Conservation (phyloP, 2,329 filamentous ascomycete species). For the Aspergillus sp. region DNA sequence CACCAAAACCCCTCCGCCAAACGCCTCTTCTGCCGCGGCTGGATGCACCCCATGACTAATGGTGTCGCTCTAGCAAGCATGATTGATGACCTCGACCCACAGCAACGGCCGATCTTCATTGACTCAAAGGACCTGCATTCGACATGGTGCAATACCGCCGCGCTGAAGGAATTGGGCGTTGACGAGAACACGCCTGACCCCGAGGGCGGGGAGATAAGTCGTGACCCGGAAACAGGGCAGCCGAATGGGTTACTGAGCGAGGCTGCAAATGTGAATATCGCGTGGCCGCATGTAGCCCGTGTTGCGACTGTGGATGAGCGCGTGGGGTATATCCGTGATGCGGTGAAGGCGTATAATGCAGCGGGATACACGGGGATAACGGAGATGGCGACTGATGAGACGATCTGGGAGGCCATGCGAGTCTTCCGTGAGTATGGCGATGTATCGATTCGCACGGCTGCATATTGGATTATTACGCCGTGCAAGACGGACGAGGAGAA, state of each 20-base stretch:
- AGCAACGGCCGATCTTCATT: conserved; percentile 45
- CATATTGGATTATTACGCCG: conserved; percentile 44
- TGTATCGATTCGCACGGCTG: conserved; percentile 39
- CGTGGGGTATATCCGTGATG: conserved; percentile 32
- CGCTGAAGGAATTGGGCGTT: conserved; percentile 39
- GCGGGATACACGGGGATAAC: conserved; percentile 44
- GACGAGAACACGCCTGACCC: conserved; percentile 32
- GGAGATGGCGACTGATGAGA: conserved; percentile 48
- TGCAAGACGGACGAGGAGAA: conserved; percentile 31
- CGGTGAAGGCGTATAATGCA: conserved; percentile 37
- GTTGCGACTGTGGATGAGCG: conserved; percentile 39
- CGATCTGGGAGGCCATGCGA: conserved; percentile 38
- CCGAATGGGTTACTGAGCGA: conserved; percentile 42
- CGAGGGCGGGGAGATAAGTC: conserved; percentile 41
- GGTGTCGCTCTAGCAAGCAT: conserved; percentile 37
- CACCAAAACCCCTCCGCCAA: conserved; percentile 28
- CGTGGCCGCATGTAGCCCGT: conserved; percentile 43
- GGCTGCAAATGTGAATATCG: conserved; percentile 38
- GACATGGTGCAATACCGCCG: conserved; percentile 45
- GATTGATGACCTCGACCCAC: conserved; percentile 42
- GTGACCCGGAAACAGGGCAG: conserved; percentile 31
- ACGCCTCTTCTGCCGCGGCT: conserved; percentile 42
- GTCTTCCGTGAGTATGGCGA: conserved; percentile 19
- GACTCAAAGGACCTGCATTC: conserved; percentile 46
- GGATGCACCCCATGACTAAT: conserved; percentile 44